Conservation (phyloP, 768 basidiomycete species). For the Naganishia friedmannii region DNA sequence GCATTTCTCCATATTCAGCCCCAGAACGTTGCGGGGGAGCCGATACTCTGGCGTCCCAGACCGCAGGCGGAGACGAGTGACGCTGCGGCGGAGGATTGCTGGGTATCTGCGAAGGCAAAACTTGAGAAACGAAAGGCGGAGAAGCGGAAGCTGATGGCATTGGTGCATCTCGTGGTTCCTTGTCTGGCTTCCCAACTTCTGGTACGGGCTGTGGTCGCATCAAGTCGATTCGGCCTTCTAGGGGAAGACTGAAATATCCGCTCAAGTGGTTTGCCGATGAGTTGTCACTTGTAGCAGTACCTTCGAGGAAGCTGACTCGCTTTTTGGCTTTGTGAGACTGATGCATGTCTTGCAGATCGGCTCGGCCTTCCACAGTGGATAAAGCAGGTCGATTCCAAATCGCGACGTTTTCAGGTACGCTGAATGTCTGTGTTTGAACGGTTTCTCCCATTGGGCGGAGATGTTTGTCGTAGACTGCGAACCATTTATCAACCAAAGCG, state of each 20-base stretch:
- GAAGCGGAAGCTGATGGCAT: slow-evolving; percentile 35
- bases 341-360: slow-evolving; percentile 62
- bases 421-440: slow-evolving; percentile 54
- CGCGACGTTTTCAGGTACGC: slow-evolving; percentile 66
- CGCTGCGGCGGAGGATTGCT: slow-evolving; percentile 43
- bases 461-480: slow-evolving; percentile 79
- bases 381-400: slow-evolving; percentile 65
- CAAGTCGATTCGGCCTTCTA: slow-evolving; percentile 83
- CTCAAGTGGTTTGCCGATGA: slow-evolving; percentile 63
- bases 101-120: slow-evolving; percentile 31
- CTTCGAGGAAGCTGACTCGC: slow-evolving; percentile 10
- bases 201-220: slow-evolving; percentile 60
- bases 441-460: slow-evolving; percentile 63
- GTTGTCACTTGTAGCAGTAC: slow-evolving; percentile 32
- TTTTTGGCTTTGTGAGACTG: slow-evolving; percentile 7
- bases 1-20: slow-evolving; percentile 54
- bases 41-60: slow-evolving; percentile 78
- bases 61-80: slow-evolving; percentile 52
- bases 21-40: slow-evolving; percentile 70
- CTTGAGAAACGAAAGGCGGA: slow-evolving; percentile 30
- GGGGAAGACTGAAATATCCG: slow-evolving; percentile 71
- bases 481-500: slow-evolving; percentile 86
- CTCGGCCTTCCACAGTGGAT: slow-evolving; percentile 44
- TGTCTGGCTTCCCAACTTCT: slow-evolving; percentile 24
- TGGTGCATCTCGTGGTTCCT: not conserved